These are phyloP conservation scores for Aspergillus steynii DNA, from an alignment of 495 filamentous ascomycete genomes.

Conservation along the genomic window DNA sequence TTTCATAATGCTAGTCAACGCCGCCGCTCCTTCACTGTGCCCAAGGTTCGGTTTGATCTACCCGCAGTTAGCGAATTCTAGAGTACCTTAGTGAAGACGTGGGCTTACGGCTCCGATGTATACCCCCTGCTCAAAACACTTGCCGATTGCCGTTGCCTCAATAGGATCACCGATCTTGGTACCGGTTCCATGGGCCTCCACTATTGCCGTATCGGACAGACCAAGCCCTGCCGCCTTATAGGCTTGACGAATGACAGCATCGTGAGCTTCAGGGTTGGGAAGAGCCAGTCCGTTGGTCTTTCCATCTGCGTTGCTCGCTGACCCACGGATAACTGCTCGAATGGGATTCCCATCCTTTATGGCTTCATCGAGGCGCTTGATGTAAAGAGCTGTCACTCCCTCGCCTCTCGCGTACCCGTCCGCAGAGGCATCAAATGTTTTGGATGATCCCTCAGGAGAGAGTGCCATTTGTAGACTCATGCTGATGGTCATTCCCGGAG, in stretches of 20 bases:
- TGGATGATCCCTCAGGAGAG: constrained; percentile 38
- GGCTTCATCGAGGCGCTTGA: constrained; percentile 39
- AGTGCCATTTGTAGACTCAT: constrained; percentile 32
- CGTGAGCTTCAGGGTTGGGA: constrained; percentile 14
- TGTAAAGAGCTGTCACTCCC: constrained; percentile 35
- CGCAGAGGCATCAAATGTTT: constrained; percentile 61
- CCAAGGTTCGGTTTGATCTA: constrained; percentile 53
- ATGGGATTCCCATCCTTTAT: constrained; percentile 38
- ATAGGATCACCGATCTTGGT: constrained; percentile 38
- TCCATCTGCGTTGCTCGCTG: constrained; percentile 40
- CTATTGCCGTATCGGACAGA: constrained; percentile 19
- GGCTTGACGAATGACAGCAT: constrained; percentile 23
- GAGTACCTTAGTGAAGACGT: too few species aligned
- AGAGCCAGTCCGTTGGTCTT: constrained; percentile 11
- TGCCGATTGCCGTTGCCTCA: constrained; percentile 43
- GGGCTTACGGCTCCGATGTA: constrained; percentile 21
- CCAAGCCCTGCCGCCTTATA: constrained; percentile 28
- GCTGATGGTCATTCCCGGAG: constrained; percentile 28
- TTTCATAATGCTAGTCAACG: constrained; percentile 58
- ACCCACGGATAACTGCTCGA: constrained; percentile 43
- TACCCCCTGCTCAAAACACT: constrained; percentile 35
- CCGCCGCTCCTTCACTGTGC: constrained; percentile 54
- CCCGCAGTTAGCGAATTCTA: neutral
- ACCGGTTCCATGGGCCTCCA: constrained; percentile 45
- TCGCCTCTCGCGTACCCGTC: constrained; percentile 70